Conservation (phyloP, 768 basidiomycete genomes). For the Russula abietina region DNA sequence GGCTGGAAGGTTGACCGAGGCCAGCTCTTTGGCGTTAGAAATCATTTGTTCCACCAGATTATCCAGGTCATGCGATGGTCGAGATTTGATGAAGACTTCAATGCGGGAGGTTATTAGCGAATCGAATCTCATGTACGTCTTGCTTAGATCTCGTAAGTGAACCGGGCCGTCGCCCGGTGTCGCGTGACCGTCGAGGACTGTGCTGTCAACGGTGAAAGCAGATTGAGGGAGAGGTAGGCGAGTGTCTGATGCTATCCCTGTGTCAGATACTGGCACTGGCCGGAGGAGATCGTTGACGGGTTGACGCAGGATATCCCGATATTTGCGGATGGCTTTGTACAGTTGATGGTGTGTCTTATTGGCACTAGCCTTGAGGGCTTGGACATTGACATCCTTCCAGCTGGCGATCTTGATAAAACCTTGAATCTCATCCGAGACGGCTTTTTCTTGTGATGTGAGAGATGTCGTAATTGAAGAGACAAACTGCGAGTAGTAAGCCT, state of each 20-base stretch:
- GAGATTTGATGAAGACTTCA: slow-evolving; percentile 37
- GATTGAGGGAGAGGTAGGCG: neutral
- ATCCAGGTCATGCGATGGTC: slow-evolving; percentile 43
- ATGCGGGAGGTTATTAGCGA: slow-evolving; percentile 41
- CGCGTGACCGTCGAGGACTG: neutral
- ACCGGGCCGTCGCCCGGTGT: slow-evolving; percentile 23
- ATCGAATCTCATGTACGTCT: slow-evolving; percentile 48
- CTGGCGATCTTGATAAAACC: slow-evolving; percentile 92
- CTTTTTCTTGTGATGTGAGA: slow-evolving; percentile 50
- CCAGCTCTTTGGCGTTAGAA: slow-evolving; percentile 51
- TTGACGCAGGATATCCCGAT: slow-evolving; percentile 81
- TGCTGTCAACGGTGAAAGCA: neutral
- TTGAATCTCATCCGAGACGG: slow-evolving; percentile 73
- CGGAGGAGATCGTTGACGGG: slow-evolving; percentile 45
- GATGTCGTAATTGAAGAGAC: slow-evolving; percentile 39
- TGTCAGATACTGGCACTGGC: neutral
- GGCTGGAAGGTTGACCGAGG: slow-evolving; percentile 39
- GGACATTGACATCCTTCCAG: slow-evolving; percentile 96
- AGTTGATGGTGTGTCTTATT: slow-evolving; percentile 85
- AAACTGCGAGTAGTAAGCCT: slow-evolving; percentile 61
- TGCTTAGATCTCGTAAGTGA: slow-evolving; percentile 44
- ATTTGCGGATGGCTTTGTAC: slow-evolving; percentile 86
- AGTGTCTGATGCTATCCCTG: neutral
- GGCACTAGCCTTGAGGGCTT: slow-evolving; percentile 88
- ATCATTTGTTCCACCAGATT: slow-evolving; percentile 60